These are phyloP conservation scores for Colletotrichum aenigma DNA, from an alignment of 2,329 filamentous ascomycete genomes.

Conservation along the genomic window DNA sequence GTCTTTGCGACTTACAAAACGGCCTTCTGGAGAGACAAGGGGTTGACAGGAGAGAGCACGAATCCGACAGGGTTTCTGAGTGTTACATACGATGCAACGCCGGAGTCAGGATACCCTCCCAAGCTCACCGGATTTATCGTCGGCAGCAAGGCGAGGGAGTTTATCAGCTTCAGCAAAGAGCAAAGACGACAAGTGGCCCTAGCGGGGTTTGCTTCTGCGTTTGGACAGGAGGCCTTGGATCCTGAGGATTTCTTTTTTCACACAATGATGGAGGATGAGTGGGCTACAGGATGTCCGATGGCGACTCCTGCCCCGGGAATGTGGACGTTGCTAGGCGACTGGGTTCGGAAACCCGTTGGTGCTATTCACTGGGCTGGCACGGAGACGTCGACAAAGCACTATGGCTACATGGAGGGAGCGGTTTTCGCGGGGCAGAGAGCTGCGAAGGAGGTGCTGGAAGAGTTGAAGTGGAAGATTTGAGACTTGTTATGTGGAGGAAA, in stretches of 20 bases:
- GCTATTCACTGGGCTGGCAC: constrained; percentile 16
- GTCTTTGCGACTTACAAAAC: constrained; percentile 20
- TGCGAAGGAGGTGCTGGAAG: constrained; percentile 11
- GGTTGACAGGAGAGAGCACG: constrained; percentile 16
- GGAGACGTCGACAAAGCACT: constrained; percentile 15
- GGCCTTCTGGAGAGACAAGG: constrained; percentile 15
- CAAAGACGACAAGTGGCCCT: constrained; percentile 17
- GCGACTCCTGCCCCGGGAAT: constrained; percentile 14
- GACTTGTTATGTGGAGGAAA: accelerated
- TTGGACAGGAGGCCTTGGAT: constrained; percentile 19
- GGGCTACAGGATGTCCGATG: constrained; percentile 11
- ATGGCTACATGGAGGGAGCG: constrained; percentile 17
- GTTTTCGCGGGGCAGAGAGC: constrained; percentile 14
- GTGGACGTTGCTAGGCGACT: constrained; percentile 19
- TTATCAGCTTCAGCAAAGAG: constrained; percentile 6
- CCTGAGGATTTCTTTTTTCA: constrained; percentile 19
- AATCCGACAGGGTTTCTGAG: not conserved
- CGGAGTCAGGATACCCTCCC: not conserved
- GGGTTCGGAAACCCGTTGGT: constrained; percentile 17
- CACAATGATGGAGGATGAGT: constrained; percentile 19
- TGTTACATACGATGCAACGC: constrained; percentile 9
- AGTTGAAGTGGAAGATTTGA: constrained; percentile 13
- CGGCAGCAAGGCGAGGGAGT: constrained; percentile 14
- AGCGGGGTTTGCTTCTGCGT: constrained; percentile 15
- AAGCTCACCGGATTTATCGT: constrained; percentile 19